Evolutionary conservation across 2,329 filamentous ascomycete species (phyloP), one percentile per base, ranked within the genome.

Genomic region (Parasarocladium wereldwijsianum): DNA sequence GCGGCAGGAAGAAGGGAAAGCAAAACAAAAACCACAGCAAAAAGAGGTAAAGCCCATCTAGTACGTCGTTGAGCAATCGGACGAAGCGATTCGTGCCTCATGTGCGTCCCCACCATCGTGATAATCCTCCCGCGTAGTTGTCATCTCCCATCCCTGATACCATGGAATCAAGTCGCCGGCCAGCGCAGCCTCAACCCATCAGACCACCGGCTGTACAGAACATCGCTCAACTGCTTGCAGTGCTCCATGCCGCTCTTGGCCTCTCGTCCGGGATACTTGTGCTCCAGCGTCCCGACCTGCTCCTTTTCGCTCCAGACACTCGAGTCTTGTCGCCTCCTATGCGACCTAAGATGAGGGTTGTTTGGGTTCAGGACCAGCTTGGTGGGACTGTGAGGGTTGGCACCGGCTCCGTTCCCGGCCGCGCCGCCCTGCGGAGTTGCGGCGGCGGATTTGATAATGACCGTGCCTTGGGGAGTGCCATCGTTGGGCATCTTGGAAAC

Each of bases 191-290:
- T 74, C 43, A 96, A 58, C 2, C 84, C 85, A 34, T 92, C 82
- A 3, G 77, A 74, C 90, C 90, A 98, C 24, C 87, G 71, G 11
- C 76, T 73, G 55, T 94, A 96, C 13, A 98, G 67, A 13, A 93
- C 82, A 50, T 94, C 85, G 2, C 82, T 83, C 21, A 96, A 64
- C 48, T 93, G 74, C 46, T 84, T 83, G 40, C 79, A 81, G 54
- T 94, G 87, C 52, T 94, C 86, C 82, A 94, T 87, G 3, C 85
- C 87, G 2, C 74, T 67, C 26, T 56, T 54, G 2, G 65, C 46
- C 31, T 65, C 57, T 22, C 64, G 61, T 2, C 66, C 67, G 2
- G 68, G 69, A 32, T 66, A 70, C 41, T 62, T 68, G 11, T 60
- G 53, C 40, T 67, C 61, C 8, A 69, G 39, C 3, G 54, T 51